A percentile compares a stretch with the other conserved stretches of the same genome.
phyloP scores from a whole-genome alignment of 139 green algal genomes.

The Pleodorina starrii region DNA sequence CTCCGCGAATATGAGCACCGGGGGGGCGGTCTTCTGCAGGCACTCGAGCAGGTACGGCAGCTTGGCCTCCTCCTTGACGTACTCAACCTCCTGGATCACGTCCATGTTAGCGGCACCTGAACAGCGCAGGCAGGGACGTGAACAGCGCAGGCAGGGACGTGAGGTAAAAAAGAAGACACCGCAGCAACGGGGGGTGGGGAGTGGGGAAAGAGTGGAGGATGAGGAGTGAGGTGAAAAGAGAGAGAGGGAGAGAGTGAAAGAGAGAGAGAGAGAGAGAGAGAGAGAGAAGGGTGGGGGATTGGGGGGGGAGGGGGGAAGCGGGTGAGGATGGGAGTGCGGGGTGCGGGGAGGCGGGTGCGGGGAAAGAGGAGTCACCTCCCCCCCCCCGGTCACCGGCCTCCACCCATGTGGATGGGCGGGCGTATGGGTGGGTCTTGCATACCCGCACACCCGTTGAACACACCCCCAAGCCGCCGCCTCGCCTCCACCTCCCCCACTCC shows the following conservation, averaged over 20 bases:
- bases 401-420: too few relatives aligned
- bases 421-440: too few relatives aligned
- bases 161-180: not conserved
- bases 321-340: too few relatives aligned
- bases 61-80: constrained; percentile 98
- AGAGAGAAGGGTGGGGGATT: too few relatives aligned
- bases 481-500: too few relatives aligned
- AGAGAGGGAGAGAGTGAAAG: not conserved
- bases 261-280: too few relatives aligned
- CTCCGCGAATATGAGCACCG: constrained; percentile 98
- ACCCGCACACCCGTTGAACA: too few relatives aligned
- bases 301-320: too few relatives aligned
- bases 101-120: constrained; percentile 96
- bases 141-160: not conserved
- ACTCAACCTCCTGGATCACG: constrained; percentile 99
- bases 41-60: constrained; percentile 96
- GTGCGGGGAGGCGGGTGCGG: too few relatives aligned
- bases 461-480: too few relatives aligned
- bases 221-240: not conserved
- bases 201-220: not conserved
- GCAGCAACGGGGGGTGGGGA: not conserved
- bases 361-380: too few relatives aligned
- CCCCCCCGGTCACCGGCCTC: too few relatives aligned
- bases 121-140: constrained; percentile 25
- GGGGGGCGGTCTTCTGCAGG: constrained; percentile 97